These are phyloP conservation scores for Coix lacrymajobi DNA, from an alignment of 176 grass and related monocot species.

Conservation along the genomic window DNA sequence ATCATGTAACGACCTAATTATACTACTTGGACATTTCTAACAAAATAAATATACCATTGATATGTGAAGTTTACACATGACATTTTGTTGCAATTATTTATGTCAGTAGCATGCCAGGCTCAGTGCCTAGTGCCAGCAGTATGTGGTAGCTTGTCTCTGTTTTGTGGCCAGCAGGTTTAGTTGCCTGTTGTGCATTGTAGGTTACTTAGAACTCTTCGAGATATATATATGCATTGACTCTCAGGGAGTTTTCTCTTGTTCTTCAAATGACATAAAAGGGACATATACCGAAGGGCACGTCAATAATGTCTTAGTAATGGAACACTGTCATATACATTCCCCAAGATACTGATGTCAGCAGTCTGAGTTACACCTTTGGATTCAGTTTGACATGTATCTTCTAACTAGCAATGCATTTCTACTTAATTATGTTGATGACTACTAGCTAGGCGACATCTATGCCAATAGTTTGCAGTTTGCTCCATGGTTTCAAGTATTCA, in stretches of 20 bases:
- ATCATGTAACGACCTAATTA: neutral
- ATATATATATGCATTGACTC: neutral
- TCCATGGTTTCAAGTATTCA: neutral
- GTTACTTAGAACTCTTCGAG: neutral
- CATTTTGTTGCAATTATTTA: neutral
- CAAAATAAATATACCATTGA: neutral
- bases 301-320: slow-evolving; percentile 1
- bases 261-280: slow-evolving; percentile 11
- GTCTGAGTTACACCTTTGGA: neutral
- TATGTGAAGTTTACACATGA: neutral
- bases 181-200: neutral
- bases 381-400: slow-evolving; percentile 14
- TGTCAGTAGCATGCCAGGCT: neutral
- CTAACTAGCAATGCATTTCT: slow-evolving; percentile 8
- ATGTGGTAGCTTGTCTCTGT: neutral
- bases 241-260: neutral
- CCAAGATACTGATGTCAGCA: neutral
- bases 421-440: neutral
- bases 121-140: neutral
- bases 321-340: neutral
- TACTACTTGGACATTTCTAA: neutral
- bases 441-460: neutral
- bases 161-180: neutral
- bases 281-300: neutral
- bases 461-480: neutral